These are phyloP conservation scores for Tolypocladium paradoxum DNA, from an alignment of 2,329 filamentous ascomycete species.

Conservation along the genomic window DNA sequence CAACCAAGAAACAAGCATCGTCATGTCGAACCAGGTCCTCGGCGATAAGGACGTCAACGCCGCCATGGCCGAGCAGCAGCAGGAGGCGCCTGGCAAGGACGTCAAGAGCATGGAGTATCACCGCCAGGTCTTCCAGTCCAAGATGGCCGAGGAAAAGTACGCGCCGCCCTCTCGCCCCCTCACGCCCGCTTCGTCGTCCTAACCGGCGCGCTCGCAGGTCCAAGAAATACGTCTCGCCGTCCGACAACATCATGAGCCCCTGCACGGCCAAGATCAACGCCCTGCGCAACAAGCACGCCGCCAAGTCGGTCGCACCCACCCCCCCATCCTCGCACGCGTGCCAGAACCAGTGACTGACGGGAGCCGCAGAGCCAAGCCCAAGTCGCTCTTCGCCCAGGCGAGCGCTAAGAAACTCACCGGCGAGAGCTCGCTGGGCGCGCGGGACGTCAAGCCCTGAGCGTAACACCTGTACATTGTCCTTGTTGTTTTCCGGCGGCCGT, in stretches of 20 bases:
- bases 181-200: neutral
- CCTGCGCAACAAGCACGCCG: slow-evolving; percentile 68
- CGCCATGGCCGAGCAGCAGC: slow-evolving; percentile 22
- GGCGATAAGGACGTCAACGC: slow-evolving; percentile 56
- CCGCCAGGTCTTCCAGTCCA: slow-evolving; percentile 62
- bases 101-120: slow-evolving; percentile 68
- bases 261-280: slow-evolving; percentile 74
- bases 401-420: slow-evolving; percentile 51
- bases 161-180: slow-evolving; percentile 16
- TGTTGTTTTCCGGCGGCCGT: neutral
- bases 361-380: slow-evolving; percentile 46
- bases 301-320: slow-evolving; percentile 48
- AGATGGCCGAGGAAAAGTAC: slow-evolving; percentile 58
- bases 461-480: neutral
- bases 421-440: slow-evolving; percentile 30
- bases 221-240: slow-evolving; percentile 60
- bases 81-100: slow-evolving; percentile 26
- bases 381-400: slow-evolving; percentile 56
- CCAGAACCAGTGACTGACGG: neutral
- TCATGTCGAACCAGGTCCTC: slow-evolving; percentile 46
- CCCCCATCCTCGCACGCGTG: neutral
- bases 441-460: slow-evolving; percentile 19
- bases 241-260: slow-evolving; percentile 82
- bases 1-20: slow-evolving; percentile 3
- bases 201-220: neutral